These are phyloP conservation scores for Pichia sp. DNA, from an alignment of 1,139 yeast species.

Conservation along the genomic window DNA sequence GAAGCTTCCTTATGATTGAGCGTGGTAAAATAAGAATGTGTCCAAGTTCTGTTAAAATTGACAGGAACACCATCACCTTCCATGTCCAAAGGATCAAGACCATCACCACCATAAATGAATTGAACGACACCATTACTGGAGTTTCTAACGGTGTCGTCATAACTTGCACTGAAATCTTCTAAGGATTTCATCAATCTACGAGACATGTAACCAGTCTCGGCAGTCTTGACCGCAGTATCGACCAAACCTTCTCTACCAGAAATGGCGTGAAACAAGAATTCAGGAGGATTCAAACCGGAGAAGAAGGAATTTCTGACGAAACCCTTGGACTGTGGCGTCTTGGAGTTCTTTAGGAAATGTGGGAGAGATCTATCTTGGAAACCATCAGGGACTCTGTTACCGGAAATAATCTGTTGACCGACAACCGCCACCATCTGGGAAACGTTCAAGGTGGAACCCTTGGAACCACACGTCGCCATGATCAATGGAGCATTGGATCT, in stretches of 20 bases:
- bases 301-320: constrained; percentile 94
- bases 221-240: constrained; percentile 64
- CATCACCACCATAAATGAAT: constrained; percentile 98
- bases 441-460: constrained; percentile 95
- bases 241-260: constrained; percentile 99
- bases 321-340: constrained; percentile 97
- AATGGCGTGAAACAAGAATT: constrained; percentile 95
- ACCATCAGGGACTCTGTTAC: constrained; percentile 99
- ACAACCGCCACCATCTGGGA: constrained; percentile 99
- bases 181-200: constrained; percentile 97
- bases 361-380: constrained; percentile 98
- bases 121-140: constrained; percentile 96
- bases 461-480: constrained; percentile 99
- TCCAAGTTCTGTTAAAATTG: constrained; percentile 92
- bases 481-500: constrained; percentile 91
- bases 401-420: constrained; percentile 98
- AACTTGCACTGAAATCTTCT: constrained; percentile 91
- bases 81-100: constrained; percentile 97
- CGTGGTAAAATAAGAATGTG: constrained; percentile 75
- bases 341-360: constrained; percentile 92
- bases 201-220: constrained; percentile 94
- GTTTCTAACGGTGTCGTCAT: constrained; percentile 92
- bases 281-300: constrained; percentile 93
- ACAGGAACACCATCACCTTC: constrained; percentile 98
- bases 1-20: constrained; percentile 48